phyloP scores from a whole-genome alignment of 176 grass and related monocot genomes.

The Aechmea fasciata region DNA sequence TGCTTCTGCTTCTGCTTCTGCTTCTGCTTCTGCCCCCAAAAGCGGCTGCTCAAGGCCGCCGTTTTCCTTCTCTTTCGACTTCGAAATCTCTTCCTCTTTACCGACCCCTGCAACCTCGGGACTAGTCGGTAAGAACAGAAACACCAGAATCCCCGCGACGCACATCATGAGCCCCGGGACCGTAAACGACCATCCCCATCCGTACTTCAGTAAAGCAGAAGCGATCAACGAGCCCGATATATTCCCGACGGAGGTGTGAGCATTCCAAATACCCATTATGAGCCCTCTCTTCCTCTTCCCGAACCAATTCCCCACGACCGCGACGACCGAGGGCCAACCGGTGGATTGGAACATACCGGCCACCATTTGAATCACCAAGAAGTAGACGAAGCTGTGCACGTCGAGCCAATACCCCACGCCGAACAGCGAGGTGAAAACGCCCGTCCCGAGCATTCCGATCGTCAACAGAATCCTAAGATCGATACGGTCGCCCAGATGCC shows the following conservation, averaged over 20 bases:
- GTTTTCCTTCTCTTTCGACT: conserved; percentile 21
- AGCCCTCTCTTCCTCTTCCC: conserved; percentile 80
- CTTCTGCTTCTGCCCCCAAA: conserved; percentile 34
- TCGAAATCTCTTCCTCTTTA: conserved; percentile 30
- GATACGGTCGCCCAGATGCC: conserved; percentile 66
- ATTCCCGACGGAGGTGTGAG: conserved; percentile 70
- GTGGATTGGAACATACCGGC: conserved; percentile 71
- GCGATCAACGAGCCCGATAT: conserved; percentile 75
- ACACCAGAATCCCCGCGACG: conserved; percentile 45
- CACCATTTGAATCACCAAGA: conserved; percentile 66
- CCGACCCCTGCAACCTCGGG: conserved; percentile 48
- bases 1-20: conserved; percentile 31
- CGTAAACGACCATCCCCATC: conserved; percentile 84
- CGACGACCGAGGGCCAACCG: conserved; percentile 78
- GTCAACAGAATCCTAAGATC: conserved; percentile 72
- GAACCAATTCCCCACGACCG: conserved; percentile 81
- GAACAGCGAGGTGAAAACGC: conserved; percentile 66
- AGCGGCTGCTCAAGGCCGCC: conserved; percentile 27
- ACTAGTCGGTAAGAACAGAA: conserved; percentile 49
- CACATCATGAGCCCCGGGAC: conserved; percentile 65
- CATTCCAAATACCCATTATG: conserved; percentile 93
- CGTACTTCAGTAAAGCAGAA: conserved; percentile 60
- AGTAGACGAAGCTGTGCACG: conserved; percentile 66
- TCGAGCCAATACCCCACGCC: conserved; percentile 79
- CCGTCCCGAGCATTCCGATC: conserved; percentile 66